These are phyloP conservation scores for Orbilia brochopaga DNA, from an alignment of 2,329 filamentous ascomycete genomes.

Conservation along the genomic window DNA sequence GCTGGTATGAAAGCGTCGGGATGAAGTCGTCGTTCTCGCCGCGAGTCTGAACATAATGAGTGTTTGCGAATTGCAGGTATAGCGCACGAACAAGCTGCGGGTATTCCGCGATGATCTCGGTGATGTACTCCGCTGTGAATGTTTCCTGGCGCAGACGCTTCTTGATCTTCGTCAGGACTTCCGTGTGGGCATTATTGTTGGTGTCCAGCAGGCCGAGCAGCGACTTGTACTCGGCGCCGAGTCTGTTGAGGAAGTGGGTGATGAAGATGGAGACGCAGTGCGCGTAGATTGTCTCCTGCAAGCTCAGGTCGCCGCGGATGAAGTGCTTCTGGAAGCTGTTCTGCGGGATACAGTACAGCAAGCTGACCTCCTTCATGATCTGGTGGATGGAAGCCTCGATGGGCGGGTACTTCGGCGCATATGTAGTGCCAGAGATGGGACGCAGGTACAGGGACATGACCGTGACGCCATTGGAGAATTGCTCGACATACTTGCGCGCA, in stretches of 20 bases:
- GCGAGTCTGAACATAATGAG: slow-evolving; percentile 75
- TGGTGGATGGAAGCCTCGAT: slow-evolving; percentile 96
- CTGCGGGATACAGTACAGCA: slow-evolving; percentile 96
- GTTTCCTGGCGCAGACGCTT: slow-evolving; percentile 93
- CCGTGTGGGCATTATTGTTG: slow-evolving; percentile 82
- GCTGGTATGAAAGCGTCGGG: slow-evolving; percentile 72
- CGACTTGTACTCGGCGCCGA: slow-evolving; percentile 86
- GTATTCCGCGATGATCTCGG: slow-evolving; percentile 93
- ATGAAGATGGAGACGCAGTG: slow-evolving; percentile 98
- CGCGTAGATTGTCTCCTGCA: slow-evolving; percentile 96
- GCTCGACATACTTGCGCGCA: slow-evolving; percentile 95
- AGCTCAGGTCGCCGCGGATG: slow-evolving; percentile 79
- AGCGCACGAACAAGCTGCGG: slow-evolving; percentile 83
- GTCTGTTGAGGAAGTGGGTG: slow-evolving; percentile 94
- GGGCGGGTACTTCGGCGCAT: slow-evolving; percentile 69
- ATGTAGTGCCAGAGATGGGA: slow-evolving; percentile 65
- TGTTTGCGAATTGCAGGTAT: slow-evolving; percentile 88
- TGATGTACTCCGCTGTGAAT: slow-evolving; percentile 96
- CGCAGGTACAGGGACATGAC: slow-evolving; percentile 95
- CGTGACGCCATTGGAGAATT: slow-evolving; percentile 97
- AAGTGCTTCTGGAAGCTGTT: slow-evolving; percentile 95
- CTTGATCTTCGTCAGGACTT: slow-evolving; percentile 91
- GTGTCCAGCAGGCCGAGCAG: slow-evolving; percentile 79
- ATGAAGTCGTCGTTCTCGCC: slow-evolving; percentile 71
- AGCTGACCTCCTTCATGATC: slow-evolving; percentile 97